Percentiles rank a stretch among this genome's conserved stretches.
These are phyloP conservation scores for Bipolaris oryzae DNA, from an alignment of 2,329 filamentous ascomycete genomes.

Conservation along the genomic window DNA sequence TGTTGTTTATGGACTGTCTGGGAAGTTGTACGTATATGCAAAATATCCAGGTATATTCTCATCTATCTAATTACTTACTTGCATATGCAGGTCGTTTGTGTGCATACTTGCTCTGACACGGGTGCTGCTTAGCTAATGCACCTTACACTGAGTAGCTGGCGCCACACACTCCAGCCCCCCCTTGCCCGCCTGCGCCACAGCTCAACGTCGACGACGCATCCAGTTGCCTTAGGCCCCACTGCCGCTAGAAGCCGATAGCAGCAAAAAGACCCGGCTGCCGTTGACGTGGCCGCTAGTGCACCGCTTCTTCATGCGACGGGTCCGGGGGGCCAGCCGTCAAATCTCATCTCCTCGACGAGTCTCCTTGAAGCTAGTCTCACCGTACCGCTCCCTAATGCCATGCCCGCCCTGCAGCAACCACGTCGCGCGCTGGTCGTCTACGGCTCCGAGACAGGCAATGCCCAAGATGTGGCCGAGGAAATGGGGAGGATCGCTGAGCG, in stretches of 20 bases:
- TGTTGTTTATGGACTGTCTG: no score
- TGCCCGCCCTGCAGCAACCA: conserved; percentile 10
- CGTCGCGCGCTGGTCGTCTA: conserved; percentile 76
- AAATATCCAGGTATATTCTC: not conserved
- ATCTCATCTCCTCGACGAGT: conserved; percentile 11
- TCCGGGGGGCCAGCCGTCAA: conserved; percentile 28
- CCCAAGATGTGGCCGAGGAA: conserved; percentile 88
- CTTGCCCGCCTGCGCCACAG: conserved; percentile 7
- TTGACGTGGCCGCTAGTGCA: conserved; percentile 39
- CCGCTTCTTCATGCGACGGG: conserved; percentile 25
- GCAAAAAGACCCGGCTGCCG: conserved; percentile 29
- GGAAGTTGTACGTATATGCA: no score
- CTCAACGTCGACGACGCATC: not conserved
- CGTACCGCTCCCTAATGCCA: conserved; percentile 14
- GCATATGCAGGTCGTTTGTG: not conserved
- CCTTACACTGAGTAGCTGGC: not conserved
- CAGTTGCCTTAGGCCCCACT: conserved; percentile 12
- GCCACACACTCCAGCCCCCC: not conserved
- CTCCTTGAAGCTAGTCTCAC: conserved; percentile 29
- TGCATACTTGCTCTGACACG: no score
- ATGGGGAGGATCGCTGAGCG: conserved; percentile 76
- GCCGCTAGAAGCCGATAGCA: conserved; percentile 28
- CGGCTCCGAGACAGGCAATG: conserved; percentile 93
- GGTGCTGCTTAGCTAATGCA: conserved; percentile 1
- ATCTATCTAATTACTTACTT: no score